These are phyloP conservation scores for Anisogramma anomala DNA, from an alignment of 2,329 filamentous ascomycete genomes.

Conservation along the genomic window DNA sequence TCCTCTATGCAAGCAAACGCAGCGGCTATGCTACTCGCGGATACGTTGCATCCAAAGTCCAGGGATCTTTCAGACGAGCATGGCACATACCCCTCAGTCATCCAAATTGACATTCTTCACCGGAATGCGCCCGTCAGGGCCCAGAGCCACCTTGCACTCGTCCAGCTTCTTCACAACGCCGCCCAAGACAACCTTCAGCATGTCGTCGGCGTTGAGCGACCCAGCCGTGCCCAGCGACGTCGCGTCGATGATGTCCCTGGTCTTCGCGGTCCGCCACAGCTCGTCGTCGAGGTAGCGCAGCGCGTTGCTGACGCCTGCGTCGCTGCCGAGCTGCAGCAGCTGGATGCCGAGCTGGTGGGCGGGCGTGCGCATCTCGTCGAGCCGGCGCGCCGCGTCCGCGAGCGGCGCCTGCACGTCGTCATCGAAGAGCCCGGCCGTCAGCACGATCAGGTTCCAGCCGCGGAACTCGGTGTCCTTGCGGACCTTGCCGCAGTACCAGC, in stretches of 20 bases:
- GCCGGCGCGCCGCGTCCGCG: conserved; percentile 10
- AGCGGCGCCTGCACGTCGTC: conserved; percentile 14
- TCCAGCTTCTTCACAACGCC: conserved; percentile 16
- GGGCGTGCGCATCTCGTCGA: conserved; percentile 14
- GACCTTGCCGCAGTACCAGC: conserved; percentile 20
- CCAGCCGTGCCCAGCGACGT: conserved; percentile 4
- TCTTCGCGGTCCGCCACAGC: conserved; percentile 12
- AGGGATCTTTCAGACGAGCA: too few species aligned
- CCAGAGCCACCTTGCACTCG: conserved; percentile 6
- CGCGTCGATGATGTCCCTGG: conserved; percentile 14
- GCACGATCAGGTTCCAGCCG: conserved; percentile 20
- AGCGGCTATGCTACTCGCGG: too few species aligned
- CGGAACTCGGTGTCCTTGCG: conserved; percentile 17
- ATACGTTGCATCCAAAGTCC: too few species aligned
- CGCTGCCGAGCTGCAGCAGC: conserved; percentile 15
- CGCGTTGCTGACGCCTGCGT: conserved; percentile 6
- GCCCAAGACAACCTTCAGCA: conserved; percentile 16
- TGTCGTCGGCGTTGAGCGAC: conserved; percentile 10
- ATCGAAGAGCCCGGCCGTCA: conserved; percentile 18
- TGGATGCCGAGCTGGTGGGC: conserved; percentile 16
- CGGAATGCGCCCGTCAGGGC: conserved; percentile 2
- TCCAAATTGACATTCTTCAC: conserved; percentile 6
- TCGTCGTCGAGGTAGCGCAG: conserved; percentile 16
- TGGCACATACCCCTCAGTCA: conserved; percentile 1
- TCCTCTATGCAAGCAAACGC: too few species aligned